Conservation (phyloP, 371 early-diverging fungal species). For the Mucor mucedo region DNA sequence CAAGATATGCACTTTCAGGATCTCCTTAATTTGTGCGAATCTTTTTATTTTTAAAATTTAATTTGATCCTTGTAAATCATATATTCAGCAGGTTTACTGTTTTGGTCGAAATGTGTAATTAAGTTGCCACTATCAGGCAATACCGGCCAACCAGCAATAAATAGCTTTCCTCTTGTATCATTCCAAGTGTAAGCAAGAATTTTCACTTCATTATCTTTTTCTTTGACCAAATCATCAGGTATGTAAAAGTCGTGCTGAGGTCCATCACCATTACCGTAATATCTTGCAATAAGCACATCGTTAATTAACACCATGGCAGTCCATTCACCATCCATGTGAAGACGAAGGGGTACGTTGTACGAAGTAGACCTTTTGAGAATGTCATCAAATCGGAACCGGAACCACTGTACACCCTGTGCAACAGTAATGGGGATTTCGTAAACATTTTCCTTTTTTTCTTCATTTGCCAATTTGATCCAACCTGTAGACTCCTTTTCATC, state of each 20-base stretch:
- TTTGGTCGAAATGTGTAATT: slow-evolving; percentile 13
- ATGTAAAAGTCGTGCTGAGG: slow-evolving; percentile 79
- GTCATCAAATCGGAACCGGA: slow-evolving; percentile 45
- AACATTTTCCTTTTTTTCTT: slow-evolving; percentile 11
- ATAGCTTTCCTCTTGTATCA: slow-evolving; percentile 34
- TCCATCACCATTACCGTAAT: slow-evolving; percentile 76
- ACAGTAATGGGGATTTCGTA: slow-evolving; percentile 27
- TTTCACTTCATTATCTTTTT: slow-evolving; percentile 35
- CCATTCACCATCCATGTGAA: slow-evolving; percentile 67
- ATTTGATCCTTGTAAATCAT: slow-evolving; percentile 35
- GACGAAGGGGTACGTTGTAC: slow-evolving; percentile 63
- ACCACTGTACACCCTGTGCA: slow-evolving; percentile 42
- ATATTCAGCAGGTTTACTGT: slow-evolving; percentile 28
- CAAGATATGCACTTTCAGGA: background rate
- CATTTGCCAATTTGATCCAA: slow-evolving; percentile 29
- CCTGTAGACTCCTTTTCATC: slow-evolving; percentile 56
- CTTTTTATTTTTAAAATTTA: slow-evolving; percentile 8
- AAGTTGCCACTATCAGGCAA: slow-evolving; percentile 38
- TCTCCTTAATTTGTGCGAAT: background rate
- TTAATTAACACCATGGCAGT: slow-evolving; percentile 72
- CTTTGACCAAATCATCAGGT: slow-evolving; percentile 61
- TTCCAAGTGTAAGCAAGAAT: slow-evolving; percentile 54
- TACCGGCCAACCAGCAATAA: slow-evolving; percentile 51
- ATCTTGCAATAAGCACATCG: slow-evolving; percentile 67
- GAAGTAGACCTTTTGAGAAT: slow-evolving; percentile 25